Base-by-base conservation (phyloP, 2,329 filamentous ascomycete species). In the Colletotrichum siamense region DNA sequence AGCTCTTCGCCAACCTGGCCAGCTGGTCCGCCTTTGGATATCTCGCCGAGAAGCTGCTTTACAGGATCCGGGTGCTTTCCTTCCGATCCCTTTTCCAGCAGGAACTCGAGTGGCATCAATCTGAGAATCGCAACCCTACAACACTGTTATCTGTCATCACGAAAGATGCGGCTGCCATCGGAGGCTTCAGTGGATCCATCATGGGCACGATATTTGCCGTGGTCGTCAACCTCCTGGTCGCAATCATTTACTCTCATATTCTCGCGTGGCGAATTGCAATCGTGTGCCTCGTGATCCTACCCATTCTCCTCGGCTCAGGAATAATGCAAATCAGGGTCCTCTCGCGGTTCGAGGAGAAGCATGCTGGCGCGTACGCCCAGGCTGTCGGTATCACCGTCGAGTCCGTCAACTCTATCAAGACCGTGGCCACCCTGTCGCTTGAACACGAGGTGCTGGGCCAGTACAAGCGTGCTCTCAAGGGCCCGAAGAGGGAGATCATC, bases 261-360 rank as follows among this genome's bases (percentile, higher is more conserved):
- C 87, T 96, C 63, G 93, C 93, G 4, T 96, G 94, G 94, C 94
- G 92, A 80, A 95, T 96, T 77, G 94, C 94, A 1, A 84, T 96
- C 16, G 94, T 96, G 5, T 93, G 93, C 71, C 87, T 96, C 8
- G 89, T 93, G 1, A 88, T 91, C 10, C 91, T 95, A 0, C 94
- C 94, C 0, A 84, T 95, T 12, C 89, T 95, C 8, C 87, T 96
- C 0, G 92, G 92, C 2, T 89, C 93, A 0, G 94, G 94, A 0
- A 89, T 94, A 77, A 91, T 95, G 90, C 91, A 94, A 78, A 87
- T 95, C 18, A 89, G 88, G 2, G 89, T 92, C 5, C 88, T 94
- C 2, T 89, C 91, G 4, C 88, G 89, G 49, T 92, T 93, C 64
- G 91, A 94, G 77, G 88, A 90, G 71, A 89, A 90, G 16, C 92